Evolutionary conservation across 139 green algal genomes (phyloP).

Genomic region (Edaphochlamys debaryana): DNA sequence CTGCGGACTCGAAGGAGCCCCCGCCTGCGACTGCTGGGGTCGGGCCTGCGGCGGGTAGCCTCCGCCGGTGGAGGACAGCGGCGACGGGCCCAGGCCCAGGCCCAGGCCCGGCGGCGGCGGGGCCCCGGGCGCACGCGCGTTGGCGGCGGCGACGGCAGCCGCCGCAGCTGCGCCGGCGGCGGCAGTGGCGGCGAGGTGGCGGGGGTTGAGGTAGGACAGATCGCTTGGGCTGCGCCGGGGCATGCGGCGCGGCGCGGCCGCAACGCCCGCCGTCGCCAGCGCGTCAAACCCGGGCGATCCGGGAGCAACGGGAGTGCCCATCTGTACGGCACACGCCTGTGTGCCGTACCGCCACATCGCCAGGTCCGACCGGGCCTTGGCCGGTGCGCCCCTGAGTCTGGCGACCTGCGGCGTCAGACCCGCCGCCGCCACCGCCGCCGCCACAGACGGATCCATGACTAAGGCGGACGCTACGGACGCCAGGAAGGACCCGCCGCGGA

Average conservation of each 20-base stretch:
- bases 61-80: too few relatives aligned
- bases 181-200: background rate
- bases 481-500: conserved; percentile 22
- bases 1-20: background rate
- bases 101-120: too few relatives aligned
- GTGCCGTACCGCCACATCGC: background rate
- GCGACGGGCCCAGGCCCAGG: too few relatives aligned
- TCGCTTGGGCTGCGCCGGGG: conserved; percentile 36
- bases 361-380: conserved; percentile 16
- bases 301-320: too few relatives aligned
- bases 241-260: background rate
- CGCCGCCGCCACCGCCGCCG: background rate
- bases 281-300: too few relatives aligned
- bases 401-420: background rate
- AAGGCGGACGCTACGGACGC: conserved; percentile 9
- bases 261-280: too few relatives aligned
- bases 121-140: too few relatives aligned
- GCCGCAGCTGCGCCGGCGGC: background rate
- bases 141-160: too few relatives aligned
- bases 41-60: background rate
- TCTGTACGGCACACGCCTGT: too few relatives aligned
- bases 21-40: too few relatives aligned
- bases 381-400: background rate
- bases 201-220: conserved; percentile 3
- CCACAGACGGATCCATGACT: background rate